phyloP scores from a whole-genome alignment of 495 filamentous ascomycete genomes.

The Trichoderma erinaceum region DNA sequence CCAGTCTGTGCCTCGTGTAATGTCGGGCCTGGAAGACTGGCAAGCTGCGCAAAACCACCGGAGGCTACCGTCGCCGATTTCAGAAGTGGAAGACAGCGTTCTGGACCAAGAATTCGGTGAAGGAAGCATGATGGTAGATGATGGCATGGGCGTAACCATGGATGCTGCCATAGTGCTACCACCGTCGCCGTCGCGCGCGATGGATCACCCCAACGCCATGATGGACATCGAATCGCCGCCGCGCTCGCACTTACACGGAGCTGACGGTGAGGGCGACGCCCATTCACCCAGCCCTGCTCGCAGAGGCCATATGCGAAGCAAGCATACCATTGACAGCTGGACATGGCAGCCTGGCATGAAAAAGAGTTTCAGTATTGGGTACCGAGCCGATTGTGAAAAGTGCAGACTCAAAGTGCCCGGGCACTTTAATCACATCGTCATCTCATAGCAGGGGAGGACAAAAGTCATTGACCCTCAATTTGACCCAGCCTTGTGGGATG shows the following conservation, averaged over 20 bases:
- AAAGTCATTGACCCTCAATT: conserved; percentile 3
- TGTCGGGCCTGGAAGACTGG: conserved; percentile 40
- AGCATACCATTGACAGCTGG: conserved; percentile 44
- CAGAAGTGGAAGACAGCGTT: conserved; percentile 49
- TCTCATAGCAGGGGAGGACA: conserved; percentile 36
- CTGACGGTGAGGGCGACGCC: background rate
- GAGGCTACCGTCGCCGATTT: conserved; percentile 65
- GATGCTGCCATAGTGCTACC: background rate
- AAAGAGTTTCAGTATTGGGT: conserved; percentile 73
- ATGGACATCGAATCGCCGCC: conserved; percentile 28
- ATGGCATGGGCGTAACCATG: background rate
- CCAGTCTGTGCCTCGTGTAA: conserved; percentile 22
- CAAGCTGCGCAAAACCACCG: conserved; percentile 43
- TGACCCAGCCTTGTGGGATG: conserved; percentile 12
- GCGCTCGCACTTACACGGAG: conserved; percentile 21
- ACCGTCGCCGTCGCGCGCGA: background rate
- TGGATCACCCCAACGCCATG: conserved; percentile 22
- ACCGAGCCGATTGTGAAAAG: conserved; percentile 79
- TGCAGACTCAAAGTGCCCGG: conserved; percentile 73
- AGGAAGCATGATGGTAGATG: conserved; percentile 31
- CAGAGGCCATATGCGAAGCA: conserved; percentile 39
- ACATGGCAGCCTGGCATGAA: conserved; percentile 52
- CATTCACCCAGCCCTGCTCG: conserved; percentile 28
- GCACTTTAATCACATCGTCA: conserved; percentile 80
- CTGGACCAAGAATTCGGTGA: background rate